Evolutionary conservation across 2,329 filamentous ascomycete genomes (phyloP).

Genomic region (Clarireedia sp.): DNA sequence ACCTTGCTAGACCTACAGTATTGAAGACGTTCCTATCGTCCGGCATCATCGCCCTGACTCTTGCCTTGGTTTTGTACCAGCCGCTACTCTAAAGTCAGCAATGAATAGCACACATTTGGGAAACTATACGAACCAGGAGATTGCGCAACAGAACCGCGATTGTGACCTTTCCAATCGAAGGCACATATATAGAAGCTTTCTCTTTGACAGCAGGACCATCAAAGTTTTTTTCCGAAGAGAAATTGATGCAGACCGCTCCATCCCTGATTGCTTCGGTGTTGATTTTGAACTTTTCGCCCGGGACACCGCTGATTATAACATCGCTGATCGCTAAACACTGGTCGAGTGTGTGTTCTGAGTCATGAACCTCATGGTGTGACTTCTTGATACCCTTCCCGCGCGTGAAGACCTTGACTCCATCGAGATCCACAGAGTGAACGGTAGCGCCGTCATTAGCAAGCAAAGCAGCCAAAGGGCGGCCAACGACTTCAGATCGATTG

Average conservation of each 20-base stretch:
- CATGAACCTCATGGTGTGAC: conserved; percentile 71
- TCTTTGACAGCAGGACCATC: conserved; percentile 78
- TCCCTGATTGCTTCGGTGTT: conserved; percentile 75
- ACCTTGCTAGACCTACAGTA: background rate
- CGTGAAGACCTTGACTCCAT: conserved; percentile 85
- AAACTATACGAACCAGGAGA: conserved; percentile 43
- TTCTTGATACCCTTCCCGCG: conserved; percentile 82
- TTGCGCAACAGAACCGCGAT: conserved; percentile 88
- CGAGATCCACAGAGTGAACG: conserved; percentile 91
- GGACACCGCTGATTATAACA: conserved; percentile 90
- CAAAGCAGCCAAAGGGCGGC: conserved; percentile 81
- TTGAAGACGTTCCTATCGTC: background rate
- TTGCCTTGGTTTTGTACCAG: conserved; percentile 7
- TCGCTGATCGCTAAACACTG: conserved; percentile 82
- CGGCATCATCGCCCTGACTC: background rate
- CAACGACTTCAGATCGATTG: conserved; percentile 93
- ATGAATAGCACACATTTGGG: background rate
- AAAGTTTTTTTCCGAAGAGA: conserved; percentile 94
- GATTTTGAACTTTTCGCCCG: conserved; percentile 81
- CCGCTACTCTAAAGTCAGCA: background rate
- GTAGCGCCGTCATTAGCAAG: conserved; percentile 93
- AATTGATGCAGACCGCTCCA: conserved; percentile 97
- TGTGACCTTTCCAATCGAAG: conserved; percentile 94
- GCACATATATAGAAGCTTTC: conserved; percentile 93
- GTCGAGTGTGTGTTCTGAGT: conserved; percentile 71